Base-by-base conservation (phyloP, 495 filamentous ascomycete species). In the Neurospora tetrasperma region DNA sequence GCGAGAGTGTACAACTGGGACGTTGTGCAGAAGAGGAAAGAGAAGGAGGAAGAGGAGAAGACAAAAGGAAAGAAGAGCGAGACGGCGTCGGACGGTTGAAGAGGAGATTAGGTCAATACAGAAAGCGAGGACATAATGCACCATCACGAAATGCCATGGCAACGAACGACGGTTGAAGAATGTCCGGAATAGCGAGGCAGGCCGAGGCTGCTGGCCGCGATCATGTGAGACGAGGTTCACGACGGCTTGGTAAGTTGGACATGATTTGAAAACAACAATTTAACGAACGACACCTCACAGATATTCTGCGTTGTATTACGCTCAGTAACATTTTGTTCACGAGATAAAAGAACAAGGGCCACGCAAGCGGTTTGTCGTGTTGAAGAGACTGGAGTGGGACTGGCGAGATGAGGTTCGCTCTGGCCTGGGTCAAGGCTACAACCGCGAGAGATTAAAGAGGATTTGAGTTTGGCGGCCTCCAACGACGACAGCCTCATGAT, bases 1-100 rank as follows among this genome's bases (percentile, higher is more conserved):
- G 96, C 96, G 27, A 86, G 96, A 72, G 93, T 99, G n/a, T 99
- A 98, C 81, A 99, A 99, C 80, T 98, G 95, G 93, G 96, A 99
- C 78, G 92, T 99, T 8, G 92, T 93, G 42, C 90, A 96, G 86
- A 92, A 95, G 82, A 85, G 96, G 73, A 97, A 96, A 86, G 95
- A 97, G 72, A 95, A 93, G 80, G 87, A 86, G 20, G 91, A 91
- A 9, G 89, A 90, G 74, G 88, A 84, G 43, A 78, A 79, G 69
- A 46, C 42, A n/a, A 76, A 82, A 79, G 82, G 82, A 16, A 83
- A 81, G 70, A 77, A 77, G 31, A 72, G 73, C 9, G 77, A 80
- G 73, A 74, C 71, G 12, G 35, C 75, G 20, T 46, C 74, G 7
- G 73, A 72, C 35, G 78, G 78, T 66, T 80, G 73, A 78, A 12